These are phyloP conservation scores for Gomphus bonarii DNA, from an alignment of 1,284 basidiomycete species.

Conservation along the genomic window DNA sequence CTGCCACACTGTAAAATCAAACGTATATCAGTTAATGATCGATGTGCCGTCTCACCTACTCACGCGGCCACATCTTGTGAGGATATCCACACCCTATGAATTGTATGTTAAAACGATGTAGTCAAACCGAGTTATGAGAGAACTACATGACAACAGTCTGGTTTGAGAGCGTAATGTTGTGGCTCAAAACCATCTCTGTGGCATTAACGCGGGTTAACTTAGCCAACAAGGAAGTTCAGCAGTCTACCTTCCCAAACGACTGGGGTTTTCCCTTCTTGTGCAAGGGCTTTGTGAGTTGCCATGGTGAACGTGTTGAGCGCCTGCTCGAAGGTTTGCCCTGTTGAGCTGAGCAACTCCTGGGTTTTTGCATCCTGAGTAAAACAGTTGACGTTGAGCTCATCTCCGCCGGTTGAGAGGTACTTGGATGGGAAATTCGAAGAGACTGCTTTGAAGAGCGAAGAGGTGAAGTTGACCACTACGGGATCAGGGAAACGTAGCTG, in stretches of 20 bases:
- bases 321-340: conserved; percentile 23
- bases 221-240: not conserved
- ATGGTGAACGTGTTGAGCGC: conserved; percentile 30
- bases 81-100: conserved; percentile 29
- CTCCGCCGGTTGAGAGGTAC: conserved; percentile 39
- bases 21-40: not conserved
- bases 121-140: not conserved
- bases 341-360: conserved; percentile 17
- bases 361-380: conserved; percentile 28
- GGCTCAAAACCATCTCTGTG: conserved; percentile 25
- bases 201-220: not conserved
- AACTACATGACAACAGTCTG: conserved; percentile 29
- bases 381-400: conserved; percentile 36
- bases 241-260: conserved; percentile 36
- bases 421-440: conserved; percentile 17
- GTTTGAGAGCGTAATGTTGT: conserved; percentile 21
- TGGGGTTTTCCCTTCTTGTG: conserved; percentile 26
- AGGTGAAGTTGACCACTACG: conserved; percentile 22
- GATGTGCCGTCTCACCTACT: not conserved
- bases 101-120: not conserved
- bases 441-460: conserved; percentile 22
- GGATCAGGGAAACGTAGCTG: conserved; percentile 33
- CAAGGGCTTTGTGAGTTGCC: conserved; percentile 26
- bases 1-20: conserved; percentile 21
- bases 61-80: conserved; percentile 22